phyloP scores from a whole-genome alignment of 2,329 filamentous ascomycete genomes.

The Chaetomium sp. region DNA sequence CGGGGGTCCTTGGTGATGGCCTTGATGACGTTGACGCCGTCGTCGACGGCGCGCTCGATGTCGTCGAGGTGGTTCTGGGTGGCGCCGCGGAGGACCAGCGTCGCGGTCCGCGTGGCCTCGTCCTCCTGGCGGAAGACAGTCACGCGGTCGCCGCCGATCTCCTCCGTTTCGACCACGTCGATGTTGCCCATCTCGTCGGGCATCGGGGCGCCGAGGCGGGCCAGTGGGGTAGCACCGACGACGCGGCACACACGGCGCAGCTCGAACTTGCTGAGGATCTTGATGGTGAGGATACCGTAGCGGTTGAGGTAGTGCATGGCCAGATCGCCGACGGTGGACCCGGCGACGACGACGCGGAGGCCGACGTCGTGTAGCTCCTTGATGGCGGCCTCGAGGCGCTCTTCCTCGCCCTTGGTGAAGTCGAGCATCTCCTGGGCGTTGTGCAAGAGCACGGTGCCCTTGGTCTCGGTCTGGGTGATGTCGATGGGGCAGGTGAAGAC shows the following conservation, averaged over 20 bases:
- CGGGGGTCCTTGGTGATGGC: conserved; percentile 91
- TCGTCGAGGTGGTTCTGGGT: conserved; percentile 98
- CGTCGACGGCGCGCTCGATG: conserved; percentile 91
- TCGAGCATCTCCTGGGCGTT: conserved; percentile 98
- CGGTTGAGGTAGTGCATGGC: conserved; percentile 98
- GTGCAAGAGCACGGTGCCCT: conserved; percentile 93
- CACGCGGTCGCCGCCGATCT: conserved; percentile 96
- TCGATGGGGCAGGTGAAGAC: conserved; percentile 97
- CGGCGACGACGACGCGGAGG: conserved; percentile 83
- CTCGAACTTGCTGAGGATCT: conserved; percentile 97
- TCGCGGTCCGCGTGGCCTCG: conserved; percentile 86
- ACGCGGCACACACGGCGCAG: conserved; percentile 91
- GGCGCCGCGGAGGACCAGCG: conserved; percentile 86
- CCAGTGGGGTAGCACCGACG: conserved; percentile 92
- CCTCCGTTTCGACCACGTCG: conserved; percentile 91
- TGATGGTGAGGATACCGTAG: conserved; percentile 91
- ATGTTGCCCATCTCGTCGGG: conserved; percentile 98
- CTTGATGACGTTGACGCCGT: conserved; percentile 97
- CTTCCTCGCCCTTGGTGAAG: conserved; percentile 95
- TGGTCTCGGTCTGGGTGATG: conserved; percentile 93
- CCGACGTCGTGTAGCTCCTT: conserved; percentile 96
- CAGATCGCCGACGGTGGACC: conserved; percentile 89
- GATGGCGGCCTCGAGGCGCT: conserved; percentile 80
- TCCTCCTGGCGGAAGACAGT: conserved; percentile 98
- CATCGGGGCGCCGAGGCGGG: conserved; percentile 93